Evolutionary conservation across 371 early-diverging fungal genomes (phyloP).

Genomic region (Mortierella sp.): DNA sequence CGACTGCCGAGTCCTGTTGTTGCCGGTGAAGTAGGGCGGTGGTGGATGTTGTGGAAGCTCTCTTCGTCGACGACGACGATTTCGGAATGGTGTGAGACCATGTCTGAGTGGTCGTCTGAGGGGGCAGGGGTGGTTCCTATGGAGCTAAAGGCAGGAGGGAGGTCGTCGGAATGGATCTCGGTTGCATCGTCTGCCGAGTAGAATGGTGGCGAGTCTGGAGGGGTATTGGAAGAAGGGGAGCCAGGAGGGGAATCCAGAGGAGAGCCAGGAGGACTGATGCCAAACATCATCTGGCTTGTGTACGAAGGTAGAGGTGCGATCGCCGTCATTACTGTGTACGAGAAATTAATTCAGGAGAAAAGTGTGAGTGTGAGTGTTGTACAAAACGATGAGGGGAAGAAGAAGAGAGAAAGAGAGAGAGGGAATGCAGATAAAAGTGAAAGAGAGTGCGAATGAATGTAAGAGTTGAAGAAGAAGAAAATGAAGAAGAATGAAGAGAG

Average conservation of each 20-base stretch:
- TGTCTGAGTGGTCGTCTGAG: constrained; percentile 35
- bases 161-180: constrained; percentile 7
- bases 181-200: constrained; percentile 2
- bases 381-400: not conserved
- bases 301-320: not conserved
- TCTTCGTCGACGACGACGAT: constrained; percentile 32
- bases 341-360: no score
- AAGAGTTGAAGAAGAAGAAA: not conserved
- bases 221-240: not conserved
- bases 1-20: constrained; percentile 7
- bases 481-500: constrained; percentile 21
- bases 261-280: not conserved
- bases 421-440: not conserved
- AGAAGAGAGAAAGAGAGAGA: not conserved
- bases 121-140: constrained; percentile 38
- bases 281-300: not conserved
- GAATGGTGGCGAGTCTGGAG: constrained; percentile 10
- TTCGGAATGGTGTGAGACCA: constrained; percentile 27
- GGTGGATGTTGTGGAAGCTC: constrained; percentile 8
- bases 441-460: not conserved
- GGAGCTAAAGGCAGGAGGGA: constrained; percentile 14
- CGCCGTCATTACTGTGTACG: constrained; percentile 3
- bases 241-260: constrained; percentile 6
- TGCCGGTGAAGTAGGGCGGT: not conserved
- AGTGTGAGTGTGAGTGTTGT: not conserved